phyloP scores from a whole-genome alignment of 371 early-diverging fungal species.

The Actinomortierella ambigua region DNA sequence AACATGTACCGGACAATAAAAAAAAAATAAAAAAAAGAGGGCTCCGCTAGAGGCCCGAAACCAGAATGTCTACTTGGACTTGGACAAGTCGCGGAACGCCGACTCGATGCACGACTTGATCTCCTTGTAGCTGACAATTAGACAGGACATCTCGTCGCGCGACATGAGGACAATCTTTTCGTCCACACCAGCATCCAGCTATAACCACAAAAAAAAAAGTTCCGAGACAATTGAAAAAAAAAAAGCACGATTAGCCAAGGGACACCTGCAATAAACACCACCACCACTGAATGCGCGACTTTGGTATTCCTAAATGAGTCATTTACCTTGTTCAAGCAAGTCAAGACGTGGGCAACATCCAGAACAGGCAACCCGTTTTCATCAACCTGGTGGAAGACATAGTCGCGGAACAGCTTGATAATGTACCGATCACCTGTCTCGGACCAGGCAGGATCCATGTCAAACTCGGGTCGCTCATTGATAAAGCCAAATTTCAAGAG shows the following conservation, averaged over 20 bases:
- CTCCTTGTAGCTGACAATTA: constrained; percentile 91
- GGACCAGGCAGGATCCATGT: constrained; percentile 91
- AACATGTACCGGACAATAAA: too few species aligned
- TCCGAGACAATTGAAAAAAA: not conserved
- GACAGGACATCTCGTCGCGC: constrained; percentile 92
- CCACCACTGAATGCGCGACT: not conserved
- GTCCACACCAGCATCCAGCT: constrained; percentile 92
- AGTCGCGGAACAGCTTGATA: constrained; percentile 94
- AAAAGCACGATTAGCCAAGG: not conserved
- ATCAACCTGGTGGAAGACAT: constrained; percentile 95
- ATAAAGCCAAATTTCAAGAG: constrained; percentile 91
- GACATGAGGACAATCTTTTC: constrained; percentile 93
- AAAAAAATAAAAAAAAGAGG: constrained; percentile 4
- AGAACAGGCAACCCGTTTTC: constrained; percentile 84
- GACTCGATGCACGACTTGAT: constrained; percentile 86
- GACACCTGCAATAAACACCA: not conserved
- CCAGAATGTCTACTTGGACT: constrained; percentile 26
- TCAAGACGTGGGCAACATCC: constrained; percentile 91
- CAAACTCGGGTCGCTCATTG: constrained; percentile 94
- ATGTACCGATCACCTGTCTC: constrained; percentile 97
- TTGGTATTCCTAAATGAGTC: not conserved
- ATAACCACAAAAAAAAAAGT: constrained; percentile 3
- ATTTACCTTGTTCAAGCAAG: constrained; percentile 94
- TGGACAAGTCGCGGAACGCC: constrained; percentile 77
- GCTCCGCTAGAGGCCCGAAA: not conserved